A percentile compares a stretch with the other conserved stretches of the same genome.
Conservation (phyloP, 2,329 filamentous ascomycete species). For the Pestalotiopsis sp. region DNA sequence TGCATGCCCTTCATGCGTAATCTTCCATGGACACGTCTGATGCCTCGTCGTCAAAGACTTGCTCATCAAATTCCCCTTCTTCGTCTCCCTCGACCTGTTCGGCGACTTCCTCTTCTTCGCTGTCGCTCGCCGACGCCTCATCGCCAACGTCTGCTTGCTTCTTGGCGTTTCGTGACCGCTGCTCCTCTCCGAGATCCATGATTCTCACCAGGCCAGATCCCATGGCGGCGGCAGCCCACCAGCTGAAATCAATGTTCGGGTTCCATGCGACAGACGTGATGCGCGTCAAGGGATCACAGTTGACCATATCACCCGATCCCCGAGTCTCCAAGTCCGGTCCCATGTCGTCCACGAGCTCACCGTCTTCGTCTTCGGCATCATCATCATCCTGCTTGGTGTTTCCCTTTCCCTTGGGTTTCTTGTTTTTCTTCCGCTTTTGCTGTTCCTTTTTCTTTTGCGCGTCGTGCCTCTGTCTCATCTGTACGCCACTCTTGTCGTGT, state of each 20-base stretch:
- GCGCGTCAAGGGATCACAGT: slow-evolving; percentile 66
- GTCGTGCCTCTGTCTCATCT: slow-evolving; percentile 35
- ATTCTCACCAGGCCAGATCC: slow-evolving; percentile 68
- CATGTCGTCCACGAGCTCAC: slow-evolving; percentile 26
- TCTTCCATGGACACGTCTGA: slow-evolving; percentile 7
- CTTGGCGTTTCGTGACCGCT: background rate
- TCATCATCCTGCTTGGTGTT: slow-evolving; percentile 25
- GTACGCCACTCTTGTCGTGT: slow-evolving; percentile 37
- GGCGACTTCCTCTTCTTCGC: slow-evolving; percentile 17
- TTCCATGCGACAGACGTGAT: slow-evolving; percentile 69
- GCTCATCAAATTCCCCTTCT: slow-evolving; percentile 12
- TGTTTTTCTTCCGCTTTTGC: slow-evolving; percentile 23
- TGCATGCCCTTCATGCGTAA: background rate
- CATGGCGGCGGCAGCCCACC: slow-evolving; percentile 68
- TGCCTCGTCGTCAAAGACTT: slow-evolving; percentile 10
- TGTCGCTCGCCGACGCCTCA: background rate
- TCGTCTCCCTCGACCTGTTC: slow-evolving; percentile 6
- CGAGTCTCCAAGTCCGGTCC: slow-evolving; percentile 27
- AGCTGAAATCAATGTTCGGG: slow-evolving; percentile 65
- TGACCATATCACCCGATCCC: slow-evolving; percentile 43
- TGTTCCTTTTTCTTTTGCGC: slow-evolving; percentile 35
- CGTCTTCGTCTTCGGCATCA: slow-evolving; percentile 11
- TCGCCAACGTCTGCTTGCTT: background rate
- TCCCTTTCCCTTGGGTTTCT: slow-evolving; percentile 18
- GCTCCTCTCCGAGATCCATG: slow-evolving; percentile 62